These are phyloP conservation scores for Ochromonas danica DNA, from an alignment of 108 stramenopile species.

Conservation along the genomic window DNA sequence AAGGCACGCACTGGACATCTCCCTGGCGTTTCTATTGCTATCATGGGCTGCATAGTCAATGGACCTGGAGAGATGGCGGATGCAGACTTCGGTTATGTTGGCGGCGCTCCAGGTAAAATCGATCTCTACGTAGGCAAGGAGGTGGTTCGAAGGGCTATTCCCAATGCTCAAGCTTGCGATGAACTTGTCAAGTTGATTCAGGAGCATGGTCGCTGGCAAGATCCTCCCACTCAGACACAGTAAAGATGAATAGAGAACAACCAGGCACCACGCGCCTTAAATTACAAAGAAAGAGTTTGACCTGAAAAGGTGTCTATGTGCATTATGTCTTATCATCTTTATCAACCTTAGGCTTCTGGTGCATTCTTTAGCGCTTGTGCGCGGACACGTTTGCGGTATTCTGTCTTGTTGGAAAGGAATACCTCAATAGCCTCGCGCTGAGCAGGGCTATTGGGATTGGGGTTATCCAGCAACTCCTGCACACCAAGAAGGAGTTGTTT, in stretches of 20 bases:
- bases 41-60: slow-evolving; percentile 98
- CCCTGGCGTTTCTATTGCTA: slow-evolving; percentile 92
- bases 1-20: slow-evolving; percentile 81
- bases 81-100: slow-evolving; percentile 96
- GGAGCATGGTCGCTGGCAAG: slow-evolving; percentile 83
- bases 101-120: slow-evolving; percentile 89
- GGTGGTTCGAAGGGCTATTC: slow-evolving; percentile 80
- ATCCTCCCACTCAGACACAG: not conserved
- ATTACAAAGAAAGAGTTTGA: too few relatives aligned
- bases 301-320: too few relatives aligned
- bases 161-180: slow-evolving; percentile 88
- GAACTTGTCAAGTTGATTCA: slow-evolving; percentile 86
- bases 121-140: slow-evolving; percentile 94
- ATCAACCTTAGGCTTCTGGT: slow-evolving; percentile 8
- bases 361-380: slow-evolving; percentile 70
- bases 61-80: slow-evolving; percentile 98
- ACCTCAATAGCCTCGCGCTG: slow-evolving; percentile 90
- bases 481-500: slow-evolving; percentile 88
- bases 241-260: too few relatives aligned
- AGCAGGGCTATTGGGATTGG: slow-evolving; percentile 87
- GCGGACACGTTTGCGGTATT: slow-evolving; percentile 77
- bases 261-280: too few relatives aligned
- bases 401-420: slow-evolving; percentile 75
- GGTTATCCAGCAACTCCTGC: slow-evolving; percentile 83
- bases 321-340: too few relatives aligned